Base-by-base conservation (phyloP, 2,329 filamentous ascomycete species). In the Emydomyces testavorans region DNA sequence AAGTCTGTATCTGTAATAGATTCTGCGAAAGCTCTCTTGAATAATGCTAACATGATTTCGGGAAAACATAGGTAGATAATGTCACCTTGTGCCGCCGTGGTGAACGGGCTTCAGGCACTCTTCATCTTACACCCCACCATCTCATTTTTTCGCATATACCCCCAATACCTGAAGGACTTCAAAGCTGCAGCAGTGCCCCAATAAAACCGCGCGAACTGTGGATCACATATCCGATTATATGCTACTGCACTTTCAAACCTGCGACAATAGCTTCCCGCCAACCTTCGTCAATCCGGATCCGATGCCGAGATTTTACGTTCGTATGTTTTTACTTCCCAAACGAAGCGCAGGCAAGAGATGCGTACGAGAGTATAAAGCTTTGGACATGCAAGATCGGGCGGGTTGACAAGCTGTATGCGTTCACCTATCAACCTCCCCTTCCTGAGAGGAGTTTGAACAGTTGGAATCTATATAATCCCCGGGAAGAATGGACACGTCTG, bases 151-250 rank as follows among this genome's bases (percentile, higher is more conserved):
- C 71, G 54, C 76, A 78, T 62, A 64, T 69, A 10, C 75, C 74
- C 46, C 64, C 65, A 55, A 48, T 53, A 49, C 60, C 66, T 31
- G 62, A 65, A 52, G 58, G 62, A 52, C 62, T 64, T 39, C 59
- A 65, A 51, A 61, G 65, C 38, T n/a, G n/a, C n/a, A 65, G 71
- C 42, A 66, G 67, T 18, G 52, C 60, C n/a, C 50, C 57, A n/a
- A 62, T 64, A 49, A 71, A 70, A 54, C 71, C 76, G 18, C 75
- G 80, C 62, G 85, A 94, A 66, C 78, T 85, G 61, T 98, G 90
- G 85, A 86, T 96, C 48, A 89, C 92, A 13, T 98, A 89, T 65
- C 89, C 90, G 20, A 89, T 96, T 67, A 86, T 98, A 59, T 78
- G 78, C 34, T 78, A 82, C 59, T 94, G 89, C 67, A 79, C 77